Evolutionary conservation across 1,284 basidiomycete genomes (phyloP).

Genomic region (Boletus sp.): DNA sequence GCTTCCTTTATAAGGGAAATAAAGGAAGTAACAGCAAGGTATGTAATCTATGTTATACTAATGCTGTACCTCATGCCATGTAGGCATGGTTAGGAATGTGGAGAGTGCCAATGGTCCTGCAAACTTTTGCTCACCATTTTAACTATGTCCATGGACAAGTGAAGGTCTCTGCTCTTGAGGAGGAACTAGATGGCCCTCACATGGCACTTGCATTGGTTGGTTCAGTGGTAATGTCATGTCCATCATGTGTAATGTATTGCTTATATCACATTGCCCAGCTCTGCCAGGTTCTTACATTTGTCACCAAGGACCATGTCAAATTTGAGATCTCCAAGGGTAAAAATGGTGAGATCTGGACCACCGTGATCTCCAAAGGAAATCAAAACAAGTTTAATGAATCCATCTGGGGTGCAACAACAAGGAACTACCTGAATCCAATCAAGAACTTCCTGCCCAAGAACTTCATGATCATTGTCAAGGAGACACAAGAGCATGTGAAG

Average conservation of each 20-base stretch:
- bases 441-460: not conserved
- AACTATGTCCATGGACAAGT: not conserved
- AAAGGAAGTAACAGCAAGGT: not conserved
- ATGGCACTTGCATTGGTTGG: not conserved
- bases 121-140: not conserved
- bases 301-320: not conserved
- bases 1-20: not conserved
- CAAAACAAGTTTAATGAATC: conserved; percentile 2
- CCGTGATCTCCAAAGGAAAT: not conserved
- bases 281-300: not conserved
- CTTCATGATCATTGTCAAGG: not conserved
- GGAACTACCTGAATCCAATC: not conserved
- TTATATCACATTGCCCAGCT: not conserved
- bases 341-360: not conserved
- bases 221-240: not conserved
- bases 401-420: not conserved
- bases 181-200: not conserved
- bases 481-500: not conserved
- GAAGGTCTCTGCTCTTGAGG: not conserved
- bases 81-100: not conserved
- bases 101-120: not conserved
- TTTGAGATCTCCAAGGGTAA: not conserved
- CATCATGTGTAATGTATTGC: not conserved
- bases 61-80: not conserved
- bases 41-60: not conserved